Conservation (phyloP, 345 rosid genomes). For the Dipteronia sinensis region DNA sequence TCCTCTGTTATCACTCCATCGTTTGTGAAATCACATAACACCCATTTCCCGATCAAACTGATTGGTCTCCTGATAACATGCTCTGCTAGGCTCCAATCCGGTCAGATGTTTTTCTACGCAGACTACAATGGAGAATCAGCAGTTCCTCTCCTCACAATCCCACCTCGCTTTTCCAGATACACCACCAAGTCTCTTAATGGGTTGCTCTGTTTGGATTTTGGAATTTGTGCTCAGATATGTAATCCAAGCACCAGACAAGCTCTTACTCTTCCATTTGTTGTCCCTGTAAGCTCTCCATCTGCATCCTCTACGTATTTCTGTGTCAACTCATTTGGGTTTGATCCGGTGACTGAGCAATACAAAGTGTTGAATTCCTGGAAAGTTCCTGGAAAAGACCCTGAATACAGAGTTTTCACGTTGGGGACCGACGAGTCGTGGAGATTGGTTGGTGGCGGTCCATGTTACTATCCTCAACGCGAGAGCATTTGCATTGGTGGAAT, state of each 20-base stretch:
- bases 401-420: constrained; percentile 22
- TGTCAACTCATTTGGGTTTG: constrained; percentile 27
- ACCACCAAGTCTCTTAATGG: constrained; percentile 25
- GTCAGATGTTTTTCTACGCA: no score
- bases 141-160: no score
- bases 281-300: constrained; percentile 1
- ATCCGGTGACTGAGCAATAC: constrained; percentile 18
- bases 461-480: constrained; percentile 14
- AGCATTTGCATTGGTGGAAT: constrained; percentile 27
- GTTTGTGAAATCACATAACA: no score
- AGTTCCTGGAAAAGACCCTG: neutral
- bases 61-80: no score
- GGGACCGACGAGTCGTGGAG: constrained; percentile 26
- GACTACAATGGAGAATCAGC: no score
- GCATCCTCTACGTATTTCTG: constrained; percentile 11
- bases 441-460: constrained; percentile 13
- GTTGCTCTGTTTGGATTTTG: constrained; percentile 27
- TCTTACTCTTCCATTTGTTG: constrained; percentile 7
- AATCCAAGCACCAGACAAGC: constrained; percentile 26
- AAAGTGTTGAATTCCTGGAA: constrained; percentile 30
- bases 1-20: no score
- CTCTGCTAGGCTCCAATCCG: no score
- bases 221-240: constrained; percentile 25
- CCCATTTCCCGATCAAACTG: no score
- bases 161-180: no score